Base-by-base conservation (phyloP, 1,284 basidiomycete species). In the Cryptococcus neoformans region DNA sequence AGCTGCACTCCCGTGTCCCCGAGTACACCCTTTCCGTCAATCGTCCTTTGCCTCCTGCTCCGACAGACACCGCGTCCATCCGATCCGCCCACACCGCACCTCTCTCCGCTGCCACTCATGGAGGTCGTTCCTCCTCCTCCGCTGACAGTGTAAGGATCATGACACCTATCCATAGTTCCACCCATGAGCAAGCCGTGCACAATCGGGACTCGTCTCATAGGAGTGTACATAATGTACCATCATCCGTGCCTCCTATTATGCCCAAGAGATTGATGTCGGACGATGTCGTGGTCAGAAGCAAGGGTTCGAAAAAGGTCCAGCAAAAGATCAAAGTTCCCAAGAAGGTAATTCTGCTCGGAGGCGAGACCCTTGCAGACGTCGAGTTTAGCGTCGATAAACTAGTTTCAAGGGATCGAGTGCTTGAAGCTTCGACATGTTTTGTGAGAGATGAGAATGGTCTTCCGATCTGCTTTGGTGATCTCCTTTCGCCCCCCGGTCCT, bases 371-470 rank as follows among this genome's bases (percentile, higher is more conserved):
- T 6, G 47, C 36, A 36, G 47, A 48, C 47, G 4, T 34, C 7
- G n/a, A 35, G 10, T 73, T 74, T 51, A 58, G 59, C 6, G 64
- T 73, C 34, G 59, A 63, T 47, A 50, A 63, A 6, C 42, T 65
- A n/a, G 73, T 74, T 0, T 62, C 65, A 8, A 57, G 65, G 51
- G 60, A 65, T 3, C 57, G 58, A 3, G 40, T 76, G 14, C 69
- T 63, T 62, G 70, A 74, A 53, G 74, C 75, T 0, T 68, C 67
- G 10, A 70, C 65, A n/a, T 68, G 65, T 42, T 67, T 71, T 28
- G 17, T 78, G 9, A 49, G 57, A 44, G 70, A 76, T 55, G 71
- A 76, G 51, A 51, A 69, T 6, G 76, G 75, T 14, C 48, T 67
- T 1, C 41, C 59, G 4, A 64, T 76, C 3, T 65, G 57, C 49